Percentiles rank a stretch among this genome's conserved stretches.
These are phyloP conservation scores for Noccaea bulbosa DNA, from an alignment of 345 rosid species.

Conservation along the genomic window DNA sequence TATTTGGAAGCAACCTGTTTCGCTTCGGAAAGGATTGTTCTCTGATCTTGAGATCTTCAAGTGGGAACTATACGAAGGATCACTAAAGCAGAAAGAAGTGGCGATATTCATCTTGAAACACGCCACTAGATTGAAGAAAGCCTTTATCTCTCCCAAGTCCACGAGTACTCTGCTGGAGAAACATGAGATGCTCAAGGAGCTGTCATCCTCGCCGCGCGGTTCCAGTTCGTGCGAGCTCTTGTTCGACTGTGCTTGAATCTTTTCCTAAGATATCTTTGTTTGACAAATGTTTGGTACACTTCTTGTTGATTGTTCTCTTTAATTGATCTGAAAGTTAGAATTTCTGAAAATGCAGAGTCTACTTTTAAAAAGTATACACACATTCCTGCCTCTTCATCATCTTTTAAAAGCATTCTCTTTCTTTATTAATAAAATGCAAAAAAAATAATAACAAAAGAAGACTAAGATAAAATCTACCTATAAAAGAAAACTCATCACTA, in stretches of 20 bases:
- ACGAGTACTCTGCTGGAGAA: conserved; percentile 33
- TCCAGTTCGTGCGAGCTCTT: conserved; percentile 37
- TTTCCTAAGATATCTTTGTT: not conserved
- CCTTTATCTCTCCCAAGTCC: conserved; percentile 27
- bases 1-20: conserved; percentile 36
- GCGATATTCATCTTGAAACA: conserved; percentile 32
- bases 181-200: conserved; percentile 46
- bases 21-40: conserved; percentile 25
- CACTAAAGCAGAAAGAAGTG: conserved; percentile 40
- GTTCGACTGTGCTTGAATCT: conserved; percentile 29
- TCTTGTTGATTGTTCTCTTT: not conserved
- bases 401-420: not conserved
- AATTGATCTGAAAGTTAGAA: not conserved
- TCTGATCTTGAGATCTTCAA: conserved; percentile 34
- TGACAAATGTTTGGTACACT: too few relatives aligned
- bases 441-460: not conserved
- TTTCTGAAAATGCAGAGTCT: not conserved
- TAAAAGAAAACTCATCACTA: not conserved
- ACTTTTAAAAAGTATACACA: not conserved
- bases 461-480: not conserved
- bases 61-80: conserved; percentile 43
- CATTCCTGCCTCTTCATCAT: not conserved
- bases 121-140: conserved; percentile 30
- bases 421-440: too few relatives aligned
- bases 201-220: conserved; percentile 36